These are phyloP conservation scores for Colletotrichum sp. DNA, from an alignment of 2,329 filamentous ascomycete species.

Conservation along the genomic window DNA sequence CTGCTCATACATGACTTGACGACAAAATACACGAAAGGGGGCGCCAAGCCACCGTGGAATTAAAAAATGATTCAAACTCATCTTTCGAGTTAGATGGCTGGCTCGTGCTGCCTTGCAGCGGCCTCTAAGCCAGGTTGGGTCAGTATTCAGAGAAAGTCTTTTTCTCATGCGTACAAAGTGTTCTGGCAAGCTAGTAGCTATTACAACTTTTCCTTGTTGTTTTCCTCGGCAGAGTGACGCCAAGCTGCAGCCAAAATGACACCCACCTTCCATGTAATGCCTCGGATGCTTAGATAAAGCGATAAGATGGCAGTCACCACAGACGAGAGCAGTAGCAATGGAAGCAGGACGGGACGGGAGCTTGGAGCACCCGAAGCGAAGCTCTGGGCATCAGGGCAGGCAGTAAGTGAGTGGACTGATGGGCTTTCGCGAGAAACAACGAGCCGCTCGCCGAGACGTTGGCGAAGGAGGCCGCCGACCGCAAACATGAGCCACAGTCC, in stretches of 20 bases:
- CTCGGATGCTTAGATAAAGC: background rate
- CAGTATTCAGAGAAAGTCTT: background rate
- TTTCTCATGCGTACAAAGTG: background rate
- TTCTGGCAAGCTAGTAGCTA: background rate
- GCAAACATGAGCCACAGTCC: conserved; percentile 10
- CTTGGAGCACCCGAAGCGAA: background rate
- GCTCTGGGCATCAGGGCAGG: background rate
- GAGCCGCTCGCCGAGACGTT: conserved; percentile 10
- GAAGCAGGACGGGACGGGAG: background rate
- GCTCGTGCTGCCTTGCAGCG: background rate
- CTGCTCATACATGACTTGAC: background rate
- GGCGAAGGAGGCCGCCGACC: conserved; percentile 6
- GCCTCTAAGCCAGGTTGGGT: background rate
- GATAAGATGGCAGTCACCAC: background rate
- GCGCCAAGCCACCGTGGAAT: conserved; percentile 3
- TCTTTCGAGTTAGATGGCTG: background rate
- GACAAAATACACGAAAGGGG: background rate
- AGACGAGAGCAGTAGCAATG: background rate
- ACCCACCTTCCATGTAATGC: background rate
- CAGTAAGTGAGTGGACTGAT: background rate
- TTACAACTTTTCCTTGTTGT: background rate
- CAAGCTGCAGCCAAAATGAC: background rate
- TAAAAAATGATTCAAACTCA: background rate
- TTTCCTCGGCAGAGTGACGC: background rate
- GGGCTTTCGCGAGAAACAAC: background rate